Conservation (phyloP, 2,329 filamentous ascomycete genomes). For the Hymenoscyphus linearis region DNA sequence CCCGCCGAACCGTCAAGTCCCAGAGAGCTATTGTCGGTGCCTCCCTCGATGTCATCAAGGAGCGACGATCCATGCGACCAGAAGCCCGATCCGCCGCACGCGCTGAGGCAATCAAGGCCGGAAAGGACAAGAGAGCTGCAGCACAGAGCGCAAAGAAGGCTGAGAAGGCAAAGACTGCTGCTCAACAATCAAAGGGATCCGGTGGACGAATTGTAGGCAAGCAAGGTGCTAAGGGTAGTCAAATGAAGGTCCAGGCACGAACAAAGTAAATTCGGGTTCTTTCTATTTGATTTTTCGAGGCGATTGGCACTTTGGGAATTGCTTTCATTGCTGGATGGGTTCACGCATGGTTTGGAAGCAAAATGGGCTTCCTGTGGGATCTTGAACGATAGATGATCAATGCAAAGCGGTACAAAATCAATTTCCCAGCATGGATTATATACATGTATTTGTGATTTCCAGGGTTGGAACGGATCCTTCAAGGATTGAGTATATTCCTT, state of each 20-base stretch:
- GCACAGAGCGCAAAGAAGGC: constrained; percentile 92
- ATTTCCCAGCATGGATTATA: not conserved
- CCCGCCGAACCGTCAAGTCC: constrained; percentile 94
- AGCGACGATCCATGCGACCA: constrained; percentile 89
- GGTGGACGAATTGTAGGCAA: constrained; percentile 81
- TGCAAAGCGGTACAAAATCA: constrained; percentile 25
- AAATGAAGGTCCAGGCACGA: constrained; percentile 77
- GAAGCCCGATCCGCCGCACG: constrained; percentile 93
- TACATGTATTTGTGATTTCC: not conserved
- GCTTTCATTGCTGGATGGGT: constrained; percentile 23
- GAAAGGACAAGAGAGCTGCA: constrained; percentile 96
- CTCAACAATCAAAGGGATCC: constrained; percentile 69
- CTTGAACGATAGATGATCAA: constrained; percentile 31
- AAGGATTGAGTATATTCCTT: not conserved
- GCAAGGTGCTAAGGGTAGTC: constrained; percentile 91
- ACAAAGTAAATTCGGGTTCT: constrained; percentile 64
- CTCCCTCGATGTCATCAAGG: constrained; percentile 99
- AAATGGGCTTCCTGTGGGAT: constrained; percentile 29
- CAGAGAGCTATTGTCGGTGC: constrained; percentile 99
- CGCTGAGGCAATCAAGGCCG: constrained; percentile 85
- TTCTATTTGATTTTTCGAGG: constrained; percentile 6
- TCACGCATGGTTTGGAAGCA: constrained; percentile 28
- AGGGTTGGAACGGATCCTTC: not conserved
- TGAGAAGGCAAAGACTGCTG: constrained; percentile 94
- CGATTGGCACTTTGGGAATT: constrained; percentile 12